Percentiles rank a stretch among this genome's conserved stretches.
phyloP scores from a whole-genome alignment of 1,284 basidiomycete species.

The Neonothopanus nambi region DNA sequence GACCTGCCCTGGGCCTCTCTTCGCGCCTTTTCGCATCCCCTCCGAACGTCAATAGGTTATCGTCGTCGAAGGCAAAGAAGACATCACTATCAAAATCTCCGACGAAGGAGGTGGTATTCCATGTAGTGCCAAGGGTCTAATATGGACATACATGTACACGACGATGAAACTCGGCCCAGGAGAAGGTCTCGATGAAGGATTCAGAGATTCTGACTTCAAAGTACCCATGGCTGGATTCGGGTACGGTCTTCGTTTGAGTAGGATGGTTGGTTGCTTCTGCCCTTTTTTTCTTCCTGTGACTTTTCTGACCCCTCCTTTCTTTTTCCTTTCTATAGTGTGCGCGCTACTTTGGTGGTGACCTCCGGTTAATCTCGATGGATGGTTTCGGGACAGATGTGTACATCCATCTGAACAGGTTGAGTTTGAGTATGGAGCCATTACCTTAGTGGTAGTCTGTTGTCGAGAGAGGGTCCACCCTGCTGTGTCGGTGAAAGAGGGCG shows the following conservation, averaged over 20 bases:
- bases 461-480: too few relatives aligned
- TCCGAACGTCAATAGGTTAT: slow-evolving; percentile 57
- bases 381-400: slow-evolving; percentile 93
- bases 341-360: slow-evolving; percentile 94
- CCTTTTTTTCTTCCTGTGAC: not conserved
- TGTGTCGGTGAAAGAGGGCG: too few relatives aligned
- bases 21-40: too few relatives aligned
- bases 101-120: slow-evolving; percentile 98
- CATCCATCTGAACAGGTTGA: slow-evolving; percentile 85
- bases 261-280: slow-evolving; percentile 62
- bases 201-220: slow-evolving; percentile 92
- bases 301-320: not conserved
- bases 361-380: slow-evolving; percentile 98
- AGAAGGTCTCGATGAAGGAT: slow-evolving; percentile 85
- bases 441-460: too few relatives aligned
- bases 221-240: slow-evolving; percentile 99
- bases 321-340: slow-evolving; percentile 65
- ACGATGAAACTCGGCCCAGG: slow-evolving; percentile 76
- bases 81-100: slow-evolving; percentile 97
- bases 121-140: slow-evolving; percentile 88
- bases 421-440: slow-evolving; percentile 78
- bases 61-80: slow-evolving; percentile 92
- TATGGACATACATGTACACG: slow-evolving; percentile 99
- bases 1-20: too few relatives aligned
- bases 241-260: slow-evolving; percentile 89